Evolutionary conservation across 176 grass and related monocot species (phyloP).

Genomic region (Thalia dealbata): DNA sequence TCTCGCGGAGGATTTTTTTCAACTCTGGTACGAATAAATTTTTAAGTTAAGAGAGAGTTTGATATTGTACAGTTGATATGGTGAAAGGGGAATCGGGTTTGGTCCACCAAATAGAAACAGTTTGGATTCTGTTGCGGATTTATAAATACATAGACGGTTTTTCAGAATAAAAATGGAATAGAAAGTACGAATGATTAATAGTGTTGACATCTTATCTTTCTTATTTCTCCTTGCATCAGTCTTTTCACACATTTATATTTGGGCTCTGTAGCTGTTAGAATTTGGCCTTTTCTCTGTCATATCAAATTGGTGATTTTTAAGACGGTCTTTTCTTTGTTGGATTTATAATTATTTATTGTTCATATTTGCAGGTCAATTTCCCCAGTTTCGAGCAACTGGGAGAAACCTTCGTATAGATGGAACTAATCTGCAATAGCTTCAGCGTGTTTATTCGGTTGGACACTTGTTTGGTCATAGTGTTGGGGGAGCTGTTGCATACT

Average conservation of each 20-base stretch:
- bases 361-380: constrained; percentile 1
- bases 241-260: background rate
- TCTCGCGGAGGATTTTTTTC: background rate
- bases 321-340: background rate
- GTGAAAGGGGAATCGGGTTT: background rate
- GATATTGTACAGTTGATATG: background rate
- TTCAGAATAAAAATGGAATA: background rate
- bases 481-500: constrained; percentile 3
- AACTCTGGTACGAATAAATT: background rate
- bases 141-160: background rate
- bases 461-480: background rate
- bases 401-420: constrained; percentile 1
- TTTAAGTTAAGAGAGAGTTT: background rate
- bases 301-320: background rate
- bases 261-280: background rate
- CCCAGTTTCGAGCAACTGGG: constrained; percentile 4
- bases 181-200: background rate
- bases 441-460: background rate
- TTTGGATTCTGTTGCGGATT: background rate
- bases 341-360: background rate
- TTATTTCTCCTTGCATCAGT: background rate
- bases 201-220: background rate
- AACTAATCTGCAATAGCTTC: constrained; percentile 1
- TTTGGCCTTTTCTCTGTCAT: background rate
- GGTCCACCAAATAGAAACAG: background rate